Evolutionary conservation across 371 early-diverging fungal genomes (phyloP), one percentile per base, ranked within the genome.

Genomic region (Zancudomyces culisetae): DNA sequence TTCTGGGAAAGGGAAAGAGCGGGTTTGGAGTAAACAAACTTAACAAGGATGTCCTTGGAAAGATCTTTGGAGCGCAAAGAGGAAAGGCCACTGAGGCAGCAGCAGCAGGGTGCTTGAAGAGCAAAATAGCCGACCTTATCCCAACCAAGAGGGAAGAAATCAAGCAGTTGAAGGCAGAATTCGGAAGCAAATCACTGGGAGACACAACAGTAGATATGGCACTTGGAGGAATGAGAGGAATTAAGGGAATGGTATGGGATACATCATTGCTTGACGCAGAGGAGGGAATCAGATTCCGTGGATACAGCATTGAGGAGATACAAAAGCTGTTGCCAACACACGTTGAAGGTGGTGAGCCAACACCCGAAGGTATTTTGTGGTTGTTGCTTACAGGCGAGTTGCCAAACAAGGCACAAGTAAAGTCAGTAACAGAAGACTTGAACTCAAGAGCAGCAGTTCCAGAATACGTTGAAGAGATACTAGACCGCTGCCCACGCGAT

Each of bases 211-310:
- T 97, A 58, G 91, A 97, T 72, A 90, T 90, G 85, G 67, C 67
- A 51, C 92, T 93, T 62, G 93, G 93, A 62, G 97, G 97, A 68
- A 95, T 95, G 94, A 87, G 97, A 70, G 97, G 95, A 55, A 90
- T 97, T 78, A 97, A 97, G 80, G 94, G 94, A 70, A 79, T 97
- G 61, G 76, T 97, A 64, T 92, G 88, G 88, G 97, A 97, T 72
- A 87, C 88, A 51, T 95, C 95, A 61, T 84, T 97, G 40, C 78
- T 97, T 56, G 97, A 97, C 70, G 76, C 97, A 55, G 86, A 95
- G 56, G 97, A 97, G 77, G 97, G 97, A 70, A 97, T 97, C 70
- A 85, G 90, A 61, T 97, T 97, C 91, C 90, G 92, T 64, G 91
- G 88, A 53, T 66, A 77, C 69, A 86, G 91, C 71, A 95, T 97